Percentiles rank a stretch among this genome's conserved stretches.
phyloP scores from a whole-genome alignment of 2,329 filamentous ascomycete species.

The Aspergillus texensis region DNA sequence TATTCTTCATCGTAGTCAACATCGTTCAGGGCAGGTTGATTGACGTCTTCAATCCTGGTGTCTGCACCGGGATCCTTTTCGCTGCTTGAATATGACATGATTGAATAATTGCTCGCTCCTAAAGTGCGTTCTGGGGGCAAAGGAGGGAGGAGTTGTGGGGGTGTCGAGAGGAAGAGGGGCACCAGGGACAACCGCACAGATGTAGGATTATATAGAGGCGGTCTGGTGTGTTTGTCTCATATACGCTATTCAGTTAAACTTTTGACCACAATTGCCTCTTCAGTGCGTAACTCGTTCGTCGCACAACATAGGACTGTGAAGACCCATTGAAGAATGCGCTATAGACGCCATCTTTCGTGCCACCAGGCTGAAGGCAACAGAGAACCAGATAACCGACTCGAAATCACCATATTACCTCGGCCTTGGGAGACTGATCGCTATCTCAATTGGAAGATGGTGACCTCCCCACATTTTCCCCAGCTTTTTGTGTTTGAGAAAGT shows the following conservation, averaged over 20 bases:
- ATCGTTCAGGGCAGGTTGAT: conserved; percentile 11
- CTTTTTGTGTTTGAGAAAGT: conserved; percentile 3
- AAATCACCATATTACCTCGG: neutral
- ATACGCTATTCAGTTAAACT: neutral
- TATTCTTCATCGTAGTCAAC: conserved; percentile 44
- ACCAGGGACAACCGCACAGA: neutral
- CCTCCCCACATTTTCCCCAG: conserved; percentile 1
- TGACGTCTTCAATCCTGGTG: conserved; percentile 20
- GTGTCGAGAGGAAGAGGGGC: neutral
- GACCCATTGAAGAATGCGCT: neutral
- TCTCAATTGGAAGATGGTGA: conserved; percentile 2
- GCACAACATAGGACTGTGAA: neutral
- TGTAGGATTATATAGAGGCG: neutral
- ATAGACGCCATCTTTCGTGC: neutral
- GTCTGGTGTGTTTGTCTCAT: neutral
- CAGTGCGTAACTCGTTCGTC: neutral
- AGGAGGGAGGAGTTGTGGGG: neutral
- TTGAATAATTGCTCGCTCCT: neutral
- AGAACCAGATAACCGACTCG: neutral
- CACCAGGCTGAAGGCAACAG: neutral
- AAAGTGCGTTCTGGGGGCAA: neutral
- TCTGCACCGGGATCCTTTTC: neutral
- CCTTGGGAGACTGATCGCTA: neutral
- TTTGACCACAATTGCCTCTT: neutral
- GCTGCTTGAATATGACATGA: neutral